Evolutionary conservation across 2,329 filamentous ascomycete species (phyloP).

Genomic region (Lomentospora prolificans): DNA sequence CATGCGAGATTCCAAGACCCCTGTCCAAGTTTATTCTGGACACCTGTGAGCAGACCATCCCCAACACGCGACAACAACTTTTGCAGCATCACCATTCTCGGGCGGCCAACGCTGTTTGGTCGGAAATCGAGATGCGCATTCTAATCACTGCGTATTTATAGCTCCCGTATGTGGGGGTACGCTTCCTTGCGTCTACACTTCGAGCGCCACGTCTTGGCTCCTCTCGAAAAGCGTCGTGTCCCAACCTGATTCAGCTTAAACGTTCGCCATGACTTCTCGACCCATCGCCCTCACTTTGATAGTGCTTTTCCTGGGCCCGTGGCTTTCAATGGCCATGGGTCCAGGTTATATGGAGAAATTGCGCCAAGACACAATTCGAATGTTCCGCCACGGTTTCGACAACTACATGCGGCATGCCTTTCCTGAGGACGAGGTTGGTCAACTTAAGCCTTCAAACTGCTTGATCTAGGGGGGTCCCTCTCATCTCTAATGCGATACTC

Average conservation of each 20-base stretch:
- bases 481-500: background rate
- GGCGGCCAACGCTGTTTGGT: background rate
- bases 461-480: background rate
- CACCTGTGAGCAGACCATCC: background rate
- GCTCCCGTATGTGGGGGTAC: background rate
- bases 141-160: background rate
- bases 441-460: background rate
- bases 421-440: conserved; percentile 73
- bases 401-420: conserved; percentile 94
- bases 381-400: conserved; percentile 96
- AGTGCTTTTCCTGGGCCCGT: conserved; percentile 18
- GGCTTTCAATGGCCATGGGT: conserved; percentile 41
- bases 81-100: background rate
- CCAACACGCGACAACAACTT: background rate
- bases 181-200: background rate
- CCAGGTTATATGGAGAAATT: conserved; percentile 44
- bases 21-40: background rate
- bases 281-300: background rate
- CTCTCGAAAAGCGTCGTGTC: background rate
- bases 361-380: conserved; percentile 54
- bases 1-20: background rate
- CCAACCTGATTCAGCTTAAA: background rate
- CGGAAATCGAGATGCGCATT: background rate
- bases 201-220: background rate
- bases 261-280: background rate